Percentiles rank a stretch among this genome's conserved stretches.
phyloP scores from a whole-genome alignment of 495 filamentous ascomycete genomes.

The Sordaria brevicollis region DNA sequence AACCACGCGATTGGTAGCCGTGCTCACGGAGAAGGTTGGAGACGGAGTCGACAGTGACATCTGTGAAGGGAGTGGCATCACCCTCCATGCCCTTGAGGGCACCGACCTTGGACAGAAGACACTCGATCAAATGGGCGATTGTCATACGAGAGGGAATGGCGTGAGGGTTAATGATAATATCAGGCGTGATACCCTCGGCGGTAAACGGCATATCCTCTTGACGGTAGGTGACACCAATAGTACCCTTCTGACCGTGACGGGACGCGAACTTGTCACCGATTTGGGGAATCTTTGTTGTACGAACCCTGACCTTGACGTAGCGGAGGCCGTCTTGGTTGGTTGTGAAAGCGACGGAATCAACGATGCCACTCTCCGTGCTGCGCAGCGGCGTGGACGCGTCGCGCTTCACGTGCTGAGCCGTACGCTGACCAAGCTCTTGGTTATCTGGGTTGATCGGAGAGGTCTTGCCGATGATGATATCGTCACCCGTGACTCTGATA shows the following conservation, averaged over 20 bases:
- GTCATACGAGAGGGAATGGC: slow-evolving; percentile 99
- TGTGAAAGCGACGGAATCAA: slow-evolving; percentile 85
- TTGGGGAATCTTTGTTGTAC: slow-evolving; percentile 95
- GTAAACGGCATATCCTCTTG: slow-evolving; percentile 99
- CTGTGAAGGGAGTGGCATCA: slow-evolving; percentile 96
- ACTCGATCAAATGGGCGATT: slow-evolving; percentile 99
- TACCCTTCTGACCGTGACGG: slow-evolving; percentile 98
- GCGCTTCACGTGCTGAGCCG: slow-evolving; percentile 79
- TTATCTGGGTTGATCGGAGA: slow-evolving; percentile 85
- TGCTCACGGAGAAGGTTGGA: slow-evolving; percentile 79
- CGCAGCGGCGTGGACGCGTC: slow-evolving; percentile 91
- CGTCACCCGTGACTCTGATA: slow-evolving; percentile 88
- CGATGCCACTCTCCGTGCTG: slow-evolving; percentile 91
- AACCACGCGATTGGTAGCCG: slow-evolving; percentile 93
- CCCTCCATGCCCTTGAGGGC: slow-evolving; percentile 85
- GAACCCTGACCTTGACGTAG: slow-evolving; percentile 93
- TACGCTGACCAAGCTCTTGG: slow-evolving; percentile 87
- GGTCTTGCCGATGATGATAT: slow-evolving; percentile 99
- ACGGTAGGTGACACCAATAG: slow-evolving; percentile 94
- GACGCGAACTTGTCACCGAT: slow-evolving; percentile 99
- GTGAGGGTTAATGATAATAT: slow-evolving; percentile 98
- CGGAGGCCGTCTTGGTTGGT: slow-evolving; percentile 84
- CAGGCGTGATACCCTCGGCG: slow-evolving; percentile 77
- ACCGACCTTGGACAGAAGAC: slow-evolving; percentile 89
- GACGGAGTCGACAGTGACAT: slow-evolving; percentile 92